Percentiles rank a stretch among this genome's conserved stretches.
Conservation (phyloP, 2,329 filamentous ascomycete species). For the Sphaerulina musiva region DNA sequence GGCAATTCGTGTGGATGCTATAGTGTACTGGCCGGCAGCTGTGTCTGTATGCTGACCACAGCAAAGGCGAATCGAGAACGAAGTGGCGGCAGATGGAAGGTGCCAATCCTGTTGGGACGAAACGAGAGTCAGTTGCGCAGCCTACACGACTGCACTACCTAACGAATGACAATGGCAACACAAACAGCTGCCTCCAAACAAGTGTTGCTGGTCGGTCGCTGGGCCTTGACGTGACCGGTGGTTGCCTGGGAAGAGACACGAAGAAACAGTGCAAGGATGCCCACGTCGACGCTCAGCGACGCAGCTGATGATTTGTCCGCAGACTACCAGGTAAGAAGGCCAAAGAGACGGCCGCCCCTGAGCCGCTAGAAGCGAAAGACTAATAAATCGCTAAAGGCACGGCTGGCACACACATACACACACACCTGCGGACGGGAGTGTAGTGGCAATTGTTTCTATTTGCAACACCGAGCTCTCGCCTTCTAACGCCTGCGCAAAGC, state of each 20-base stretch:
- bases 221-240: not conserved
- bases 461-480: not conserved
- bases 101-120: not conserved
- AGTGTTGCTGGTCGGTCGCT: too few species aligned
- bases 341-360: not conserved
- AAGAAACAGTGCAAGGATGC: not conserved
- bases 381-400: too few species aligned
- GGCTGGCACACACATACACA: not conserved
- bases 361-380: not conserved
- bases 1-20: too few species aligned
- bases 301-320: not conserved
- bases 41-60: not conserved
- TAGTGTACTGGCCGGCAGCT: too few species aligned
- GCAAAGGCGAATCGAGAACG: not conserved
- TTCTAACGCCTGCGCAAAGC: not conserved
- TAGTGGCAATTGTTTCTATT: conserved; percentile 1
- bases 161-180: conserved; percentile 3
- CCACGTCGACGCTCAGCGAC: not conserved
- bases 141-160: not conserved
- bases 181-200: not conserved
- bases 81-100: not conserved
- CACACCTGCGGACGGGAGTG: not conserved
- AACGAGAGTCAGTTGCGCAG: conserved; percentile 2
- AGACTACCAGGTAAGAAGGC: too few species aligned
- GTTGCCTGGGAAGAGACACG: not conserved